These are phyloP conservation scores for Saitozyma podzolica DNA, from an alignment of 768 basidiomycete species.

Conservation along the genomic window DNA sequence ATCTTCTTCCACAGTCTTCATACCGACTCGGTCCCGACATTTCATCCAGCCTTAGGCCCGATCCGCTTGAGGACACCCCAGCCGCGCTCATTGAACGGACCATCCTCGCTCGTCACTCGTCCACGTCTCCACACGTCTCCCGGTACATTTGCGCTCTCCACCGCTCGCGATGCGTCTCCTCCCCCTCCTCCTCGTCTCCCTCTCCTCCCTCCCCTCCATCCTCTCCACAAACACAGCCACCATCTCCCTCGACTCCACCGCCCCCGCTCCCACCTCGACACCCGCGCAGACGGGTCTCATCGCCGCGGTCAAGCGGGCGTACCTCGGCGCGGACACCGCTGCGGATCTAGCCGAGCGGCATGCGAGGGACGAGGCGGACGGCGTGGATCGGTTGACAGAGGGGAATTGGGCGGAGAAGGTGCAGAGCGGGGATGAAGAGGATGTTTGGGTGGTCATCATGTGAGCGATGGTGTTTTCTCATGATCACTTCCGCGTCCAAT, in stretches of 20 bases:
- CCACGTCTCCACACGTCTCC: no score
- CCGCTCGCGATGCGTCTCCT: neutral
- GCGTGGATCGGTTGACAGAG: slow-evolving; percentile 77
- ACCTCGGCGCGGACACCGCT: neutral
- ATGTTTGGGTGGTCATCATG: slow-evolving; percentile 79
- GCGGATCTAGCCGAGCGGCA: neutral
- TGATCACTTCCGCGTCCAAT: neutral
- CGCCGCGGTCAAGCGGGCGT: no score
- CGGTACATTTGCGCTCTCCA: neutral
- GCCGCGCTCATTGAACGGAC: no score
- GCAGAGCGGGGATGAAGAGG: slow-evolving; percentile 57
- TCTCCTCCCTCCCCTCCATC: neutral
- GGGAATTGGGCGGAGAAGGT: slow-evolving; percentile 65
- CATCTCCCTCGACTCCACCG: neutral
- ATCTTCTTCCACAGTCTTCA: no score
- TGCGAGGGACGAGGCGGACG: slow-evolving; percentile 57
- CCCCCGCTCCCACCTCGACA: neutral
- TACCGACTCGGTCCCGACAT: no score
- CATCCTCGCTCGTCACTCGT: neutral
- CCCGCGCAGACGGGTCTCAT: neutral
- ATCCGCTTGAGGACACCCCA: no score
- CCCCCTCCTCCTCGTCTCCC: neutral
- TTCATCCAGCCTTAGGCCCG: no score
- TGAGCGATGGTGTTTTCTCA: slow-evolving; percentile 52
- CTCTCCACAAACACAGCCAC: neutral